These are phyloP conservation scores for Leucoagaricus sp. DNA, from an alignment of 1,284 basidiomycete species.

Conservation along the genomic window DNA sequence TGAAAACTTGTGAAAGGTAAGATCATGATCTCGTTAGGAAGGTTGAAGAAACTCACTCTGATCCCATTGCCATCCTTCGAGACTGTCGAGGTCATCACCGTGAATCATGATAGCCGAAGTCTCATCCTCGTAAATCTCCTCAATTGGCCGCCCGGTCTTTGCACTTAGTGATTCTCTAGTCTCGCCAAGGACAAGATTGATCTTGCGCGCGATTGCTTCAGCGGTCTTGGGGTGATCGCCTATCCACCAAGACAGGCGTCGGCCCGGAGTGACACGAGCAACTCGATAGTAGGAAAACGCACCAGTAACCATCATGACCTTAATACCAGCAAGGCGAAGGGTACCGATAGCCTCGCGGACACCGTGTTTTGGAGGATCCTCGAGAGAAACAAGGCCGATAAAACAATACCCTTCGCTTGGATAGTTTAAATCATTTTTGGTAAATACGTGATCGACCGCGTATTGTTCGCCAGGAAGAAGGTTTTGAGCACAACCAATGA, in stretches of 20 bases:
- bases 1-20: conserved; percentile 48
- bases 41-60: conserved; percentile 45
- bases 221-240: conserved; percentile 72
- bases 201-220: conserved; percentile 69
- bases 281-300: conserved; percentile 12
- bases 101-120: conserved; percentile 65
- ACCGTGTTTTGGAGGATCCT: conserved; percentile 72
- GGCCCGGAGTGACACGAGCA: too few relatives aligned
- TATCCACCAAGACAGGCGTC: conserved; percentile 17
- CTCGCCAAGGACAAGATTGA: conserved; percentile 64
- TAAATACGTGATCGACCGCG: conserved; percentile 49
- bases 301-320: conserved; percentile 76
- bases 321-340: conserved; percentile 66
- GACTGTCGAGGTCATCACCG: conserved; percentile 61
- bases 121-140: conserved; percentile 69
- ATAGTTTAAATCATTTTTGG: conserved; percentile 54
- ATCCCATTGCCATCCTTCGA: conserved; percentile 73
- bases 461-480: conserved; percentile 52
- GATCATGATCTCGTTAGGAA: not conserved
- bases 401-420: conserved; percentile 60
- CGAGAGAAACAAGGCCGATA: conserved; percentile 63
- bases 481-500: conserved; percentile 66
- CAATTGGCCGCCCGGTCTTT: conserved; percentile 54
- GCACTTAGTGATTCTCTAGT: conserved; percentile 59
- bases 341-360: conserved; percentile 71